These are phyloP conservation scores for Sporothrix protearum DNA, from an alignment of 2,329 filamentous ascomycete genomes.

Conservation along the genomic window DNA sequence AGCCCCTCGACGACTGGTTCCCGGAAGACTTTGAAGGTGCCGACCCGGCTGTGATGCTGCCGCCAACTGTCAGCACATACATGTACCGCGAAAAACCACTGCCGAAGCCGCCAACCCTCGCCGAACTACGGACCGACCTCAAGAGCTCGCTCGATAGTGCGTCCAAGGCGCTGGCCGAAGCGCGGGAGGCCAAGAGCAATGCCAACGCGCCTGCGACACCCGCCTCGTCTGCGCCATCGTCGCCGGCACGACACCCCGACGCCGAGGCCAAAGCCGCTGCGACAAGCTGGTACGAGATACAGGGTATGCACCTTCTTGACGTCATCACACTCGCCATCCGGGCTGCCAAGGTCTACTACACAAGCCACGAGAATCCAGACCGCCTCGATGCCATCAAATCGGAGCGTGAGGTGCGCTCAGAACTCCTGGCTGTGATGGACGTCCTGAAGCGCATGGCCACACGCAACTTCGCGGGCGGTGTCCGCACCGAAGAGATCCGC, in stretches of 20 bases:
- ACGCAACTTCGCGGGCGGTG: slow-evolving; percentile 78
- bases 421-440: slow-evolving; percentile 82
- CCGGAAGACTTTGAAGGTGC: slow-evolving; percentile 54
- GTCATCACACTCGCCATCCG: slow-evolving; percentile 93
- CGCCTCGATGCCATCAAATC: slow-evolving; percentile 81
- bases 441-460: slow-evolving; percentile 88
- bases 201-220: slow-evolving; percentile 18
- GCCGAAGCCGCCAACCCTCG: slow-evolving; percentile 77
- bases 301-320: slow-evolving; percentile 88
- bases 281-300: slow-evolving; percentile 73
- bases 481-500: slow-evolving; percentile 72
- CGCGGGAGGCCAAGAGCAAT: slow-evolving; percentile 40
- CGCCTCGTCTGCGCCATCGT: slow-evolving; percentile 11
- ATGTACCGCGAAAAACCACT: slow-evolving; percentile 77
- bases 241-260: slow-evolving; percentile 14
- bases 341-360: slow-evolving; percentile 95
- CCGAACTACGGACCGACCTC: slow-evolving; percentile 65
- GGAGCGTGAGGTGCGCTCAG: slow-evolving; percentile 78
- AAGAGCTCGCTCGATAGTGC: slow-evolving; percentile 69
- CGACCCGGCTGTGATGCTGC: slow-evolving; percentile 76
- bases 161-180: slow-evolving; percentile 62
- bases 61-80: slow-evolving; percentile 97
- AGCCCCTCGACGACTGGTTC: slow-evolving; percentile 45
- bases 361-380: slow-evolving; percentile 81
- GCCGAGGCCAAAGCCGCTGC: slow-evolving; percentile 26